phyloP scores from a whole-genome alignment of 2,329 filamentous ascomycete species.

The Diplodia seriata region DNA sequence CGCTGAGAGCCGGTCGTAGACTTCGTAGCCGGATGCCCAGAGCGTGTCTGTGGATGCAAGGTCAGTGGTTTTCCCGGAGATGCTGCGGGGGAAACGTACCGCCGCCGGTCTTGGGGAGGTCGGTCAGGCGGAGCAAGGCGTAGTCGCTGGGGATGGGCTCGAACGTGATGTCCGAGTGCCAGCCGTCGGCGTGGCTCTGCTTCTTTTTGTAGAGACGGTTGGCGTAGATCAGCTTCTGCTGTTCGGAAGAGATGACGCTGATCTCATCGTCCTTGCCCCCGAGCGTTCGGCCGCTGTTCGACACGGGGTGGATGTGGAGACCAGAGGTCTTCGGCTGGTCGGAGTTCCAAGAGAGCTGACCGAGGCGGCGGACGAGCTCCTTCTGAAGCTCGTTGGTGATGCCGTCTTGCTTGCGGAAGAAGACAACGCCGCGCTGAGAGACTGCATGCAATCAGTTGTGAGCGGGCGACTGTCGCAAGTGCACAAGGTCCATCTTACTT shows the following conservation, averaged over 20 bases:
- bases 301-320: slow-evolving; percentile 67
- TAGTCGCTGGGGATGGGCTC: slow-evolving; percentile 52
- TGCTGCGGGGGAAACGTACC: slow-evolving; percentile 40
- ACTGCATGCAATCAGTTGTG: slow-evolving; percentile 43
- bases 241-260: slow-evolving; percentile 55
- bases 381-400: slow-evolving; percentile 61
- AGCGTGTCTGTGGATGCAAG: slow-evolving; percentile 50
- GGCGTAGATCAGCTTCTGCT: slow-evolving; percentile 49
- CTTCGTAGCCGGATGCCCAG: slow-evolving; percentile 50
- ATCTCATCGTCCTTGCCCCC: slow-evolving; percentile 49
- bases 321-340: slow-evolving; percentile 63
- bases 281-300: slow-evolving; percentile 51
- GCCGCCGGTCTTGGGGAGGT: slow-evolving; percentile 45
- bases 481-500: slow-evolving; percentile 37
- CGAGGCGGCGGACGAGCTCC: slow-evolving; percentile 60
- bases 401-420: slow-evolving; percentile 60
- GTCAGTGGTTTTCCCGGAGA: not conserved
- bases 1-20: slow-evolving; percentile 58
- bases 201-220: slow-evolving; percentile 53
- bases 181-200: slow-evolving; percentile 58
- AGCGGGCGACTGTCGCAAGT: slow-evolving; percentile 3
- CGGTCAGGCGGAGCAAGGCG: slow-evolving; percentile 46
- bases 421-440: slow-evolving; percentile 61
- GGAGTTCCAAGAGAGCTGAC: slow-evolving; percentile 55
- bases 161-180: slow-evolving; percentile 59